phyloP scores from a whole-genome alignment of 371 early-diverging fungal species.

The Mortierella sp. region DNA sequence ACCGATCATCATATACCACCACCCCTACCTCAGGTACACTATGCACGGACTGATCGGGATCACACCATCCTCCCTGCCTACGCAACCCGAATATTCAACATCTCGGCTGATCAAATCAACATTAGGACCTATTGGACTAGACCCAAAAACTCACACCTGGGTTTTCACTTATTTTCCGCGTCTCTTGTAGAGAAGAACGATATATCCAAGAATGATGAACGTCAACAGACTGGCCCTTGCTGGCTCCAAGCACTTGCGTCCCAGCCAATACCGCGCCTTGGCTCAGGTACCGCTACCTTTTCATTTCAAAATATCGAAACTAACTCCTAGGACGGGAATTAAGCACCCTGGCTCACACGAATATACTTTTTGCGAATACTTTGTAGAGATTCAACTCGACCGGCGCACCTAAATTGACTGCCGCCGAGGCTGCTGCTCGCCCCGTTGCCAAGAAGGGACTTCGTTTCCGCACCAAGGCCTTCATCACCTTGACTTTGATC shows the following conservation, averaged over 20 bases:
- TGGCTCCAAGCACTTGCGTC: constrained; percentile 48
- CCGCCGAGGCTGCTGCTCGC: constrained; percentile 36
- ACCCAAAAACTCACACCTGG: background rate
- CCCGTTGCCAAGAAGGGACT: constrained; percentile 42
- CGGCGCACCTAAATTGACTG: constrained; percentile 32
- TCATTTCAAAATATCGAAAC: background rate
- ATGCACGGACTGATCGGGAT: constrained; percentile 9
- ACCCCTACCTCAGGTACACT: background rate
- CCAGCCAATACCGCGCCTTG: constrained; percentile 55
- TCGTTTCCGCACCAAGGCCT: constrained; percentile 57
- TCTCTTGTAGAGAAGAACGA: constrained; percentile 6
- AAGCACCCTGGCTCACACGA: background rate
- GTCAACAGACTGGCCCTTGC: constrained; percentile 49
- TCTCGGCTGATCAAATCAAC: background rate
- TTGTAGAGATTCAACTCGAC: constrained; percentile 53
- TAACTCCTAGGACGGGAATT: background rate
- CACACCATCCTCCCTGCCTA: background rate
- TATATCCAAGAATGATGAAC: constrained; percentile 39
- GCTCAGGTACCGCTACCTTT: constrained; percentile 40
- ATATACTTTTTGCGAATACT: background rate
- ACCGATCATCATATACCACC: constrained; percentile 13
- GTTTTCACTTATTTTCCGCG: background rate
- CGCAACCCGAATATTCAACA: background rate
- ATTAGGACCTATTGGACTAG: background rate
- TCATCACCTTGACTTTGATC: constrained; percentile 52